phyloP scores from a whole-genome alignment of 2,329 filamentous ascomycete genomes.

The Cladosporium sp. region DNA sequence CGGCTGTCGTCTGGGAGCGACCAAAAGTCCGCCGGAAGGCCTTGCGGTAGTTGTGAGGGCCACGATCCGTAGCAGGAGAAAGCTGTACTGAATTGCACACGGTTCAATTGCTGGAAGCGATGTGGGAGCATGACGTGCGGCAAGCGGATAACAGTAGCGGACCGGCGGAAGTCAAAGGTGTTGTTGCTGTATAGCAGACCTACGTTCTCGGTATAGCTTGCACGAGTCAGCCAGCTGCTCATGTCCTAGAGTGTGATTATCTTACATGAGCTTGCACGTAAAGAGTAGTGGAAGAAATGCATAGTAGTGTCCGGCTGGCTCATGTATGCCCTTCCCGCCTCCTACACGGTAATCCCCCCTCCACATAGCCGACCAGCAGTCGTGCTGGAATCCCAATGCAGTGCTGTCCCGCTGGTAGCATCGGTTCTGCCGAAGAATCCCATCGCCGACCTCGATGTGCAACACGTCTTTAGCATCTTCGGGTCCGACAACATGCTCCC shows the following conservation, averaged over 20 bases:
- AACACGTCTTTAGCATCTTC: constrained; percentile 12
- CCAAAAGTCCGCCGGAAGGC: constrained; percentile 10
- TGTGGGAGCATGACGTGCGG: constrained; percentile 10
- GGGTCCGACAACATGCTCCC: constrained; percentile 12
- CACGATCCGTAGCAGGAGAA: constrained; percentile 3
- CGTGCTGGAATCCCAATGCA: constrained; percentile 8
- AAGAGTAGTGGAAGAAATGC: constrained; percentile 8
- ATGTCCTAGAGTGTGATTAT: constrained; percentile 1
- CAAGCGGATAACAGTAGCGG: constrained; percentile 9
- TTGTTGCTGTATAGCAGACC: constrained; percentile 9
- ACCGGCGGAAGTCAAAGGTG: constrained; percentile 9
- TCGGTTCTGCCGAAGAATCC: constrained; percentile 12
- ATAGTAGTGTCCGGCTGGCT: constrained; percentile 3
- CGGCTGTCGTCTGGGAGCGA: constrained; percentile 6
- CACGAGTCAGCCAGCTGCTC: background rate
- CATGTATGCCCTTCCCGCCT: background rate
- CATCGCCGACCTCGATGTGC: constrained; percentile 12
- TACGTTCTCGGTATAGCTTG: constrained; percentile 11
- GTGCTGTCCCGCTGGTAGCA: constrained; percentile 10
- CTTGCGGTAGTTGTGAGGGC: background rate
- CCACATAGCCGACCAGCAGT: constrained; percentile 10
- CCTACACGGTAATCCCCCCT: constrained; percentile 2
- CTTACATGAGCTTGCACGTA: constrained; percentile 12
- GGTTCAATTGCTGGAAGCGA: constrained; percentile 10
- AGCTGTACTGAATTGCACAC: constrained; percentile 10